A percentile compares a stretch with the other conserved stretches of the same genome.
Evolutionary conservation across 768 basidiomycete genomes (phyloP).

Genomic region (Psilocybe sp.): DNA sequence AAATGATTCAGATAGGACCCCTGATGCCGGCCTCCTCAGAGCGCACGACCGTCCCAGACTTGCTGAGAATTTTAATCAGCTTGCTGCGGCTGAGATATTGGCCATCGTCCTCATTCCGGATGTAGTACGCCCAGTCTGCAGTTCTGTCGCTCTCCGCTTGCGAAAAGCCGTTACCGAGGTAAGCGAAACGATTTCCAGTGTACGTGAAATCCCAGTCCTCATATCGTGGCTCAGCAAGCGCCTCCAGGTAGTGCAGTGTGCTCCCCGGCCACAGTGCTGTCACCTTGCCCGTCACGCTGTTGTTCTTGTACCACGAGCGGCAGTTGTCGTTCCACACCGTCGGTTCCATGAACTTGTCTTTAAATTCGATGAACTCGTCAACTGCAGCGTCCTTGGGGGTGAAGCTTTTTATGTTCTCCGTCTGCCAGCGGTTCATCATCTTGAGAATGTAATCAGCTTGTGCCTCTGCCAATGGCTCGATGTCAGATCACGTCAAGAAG

Average conservation of each 20-base stretch:
- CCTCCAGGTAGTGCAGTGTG: constrained; percentile 27
- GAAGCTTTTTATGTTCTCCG: constrained; percentile 30
- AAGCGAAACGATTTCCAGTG: constrained; percentile 26
- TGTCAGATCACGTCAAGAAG: not conserved
- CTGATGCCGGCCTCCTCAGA: too few relatives aligned
- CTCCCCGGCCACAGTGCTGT: constrained; percentile 30
- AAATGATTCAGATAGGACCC: too few relatives aligned
- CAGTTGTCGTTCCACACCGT: constrained; percentile 27
- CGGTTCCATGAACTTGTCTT: constrained; percentile 26
- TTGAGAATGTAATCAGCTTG: constrained; percentile 28
- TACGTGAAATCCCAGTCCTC: constrained; percentile 29
- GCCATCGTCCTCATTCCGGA: constrained; percentile 18
- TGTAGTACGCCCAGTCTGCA: constrained; percentile 27
- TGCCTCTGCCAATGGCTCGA: constrained; percentile 15
- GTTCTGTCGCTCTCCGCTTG: constrained; percentile 26
- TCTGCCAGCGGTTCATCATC: constrained; percentile 26
- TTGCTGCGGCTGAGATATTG: constrained; percentile 14
- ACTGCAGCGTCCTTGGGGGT: constrained; percentile 26
- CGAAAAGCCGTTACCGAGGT: constrained; percentile 27
- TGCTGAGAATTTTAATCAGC: constrained; percentile 5
- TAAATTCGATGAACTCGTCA: constrained; percentile 26
- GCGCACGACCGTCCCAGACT: constrained; percentile 1
- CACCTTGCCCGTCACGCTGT: constrained; percentile 20
- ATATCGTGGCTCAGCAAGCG: constrained; percentile 24
- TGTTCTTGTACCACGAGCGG: constrained; percentile 28